Conservation (phyloP, 352 stramenopile species). For the Nothophytophthora sp. region DNA sequence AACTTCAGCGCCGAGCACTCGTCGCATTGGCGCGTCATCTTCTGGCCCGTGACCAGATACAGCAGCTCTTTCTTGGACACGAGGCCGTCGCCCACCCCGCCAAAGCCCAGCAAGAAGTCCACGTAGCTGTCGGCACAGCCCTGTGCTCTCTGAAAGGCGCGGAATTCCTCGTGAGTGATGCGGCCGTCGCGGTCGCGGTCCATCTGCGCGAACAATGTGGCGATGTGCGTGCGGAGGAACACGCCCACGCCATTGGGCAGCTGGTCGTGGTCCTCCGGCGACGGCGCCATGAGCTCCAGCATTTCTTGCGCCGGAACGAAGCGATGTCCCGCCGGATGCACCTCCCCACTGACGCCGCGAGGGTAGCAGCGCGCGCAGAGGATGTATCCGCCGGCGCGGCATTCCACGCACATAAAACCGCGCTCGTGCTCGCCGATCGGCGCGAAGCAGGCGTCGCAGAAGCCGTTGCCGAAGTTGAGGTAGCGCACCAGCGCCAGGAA, state of each 20-base stretch:
- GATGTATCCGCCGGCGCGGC: slow-evolving; percentile 32
- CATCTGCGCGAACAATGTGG: slow-evolving; percentile 27
- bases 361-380: slow-evolving; percentile 37
- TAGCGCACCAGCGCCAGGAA: slow-evolving; percentile 44
- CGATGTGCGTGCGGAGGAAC: slow-evolving; percentile 31
- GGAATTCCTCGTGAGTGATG: slow-evolving; percentile 28
- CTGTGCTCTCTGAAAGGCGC: slow-evolving; percentile 23
- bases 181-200: slow-evolving; percentile 22
- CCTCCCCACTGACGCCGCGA: slow-evolving; percentile 19
- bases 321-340: slow-evolving; percentile 23
- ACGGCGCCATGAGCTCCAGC: slow-evolving; percentile 30
- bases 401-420: slow-evolving; percentile 39
- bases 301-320: slow-evolving; percentile 35
- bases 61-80: slow-evolving; percentile 36
- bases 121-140: slow-evolving; percentile 37
- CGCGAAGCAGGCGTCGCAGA: slow-evolving; percentile 40
- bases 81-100: slow-evolving; percentile 8
- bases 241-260: slow-evolving; percentile 34
- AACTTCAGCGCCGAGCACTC: slow-evolving; percentile 35
- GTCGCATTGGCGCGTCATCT: slow-evolving; percentile 37
- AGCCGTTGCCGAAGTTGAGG: slow-evolving; percentile 45
- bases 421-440: slow-evolving; percentile 38
- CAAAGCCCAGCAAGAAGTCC: slow-evolving; percentile 31
- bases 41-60: slow-evolving; percentile 32
- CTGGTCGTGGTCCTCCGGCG: slow-evolving; percentile 24